Base-by-base conservation (phyloP, 2,329 filamentous ascomycete genomes). In the Stemphylium lycopersici region DNA sequence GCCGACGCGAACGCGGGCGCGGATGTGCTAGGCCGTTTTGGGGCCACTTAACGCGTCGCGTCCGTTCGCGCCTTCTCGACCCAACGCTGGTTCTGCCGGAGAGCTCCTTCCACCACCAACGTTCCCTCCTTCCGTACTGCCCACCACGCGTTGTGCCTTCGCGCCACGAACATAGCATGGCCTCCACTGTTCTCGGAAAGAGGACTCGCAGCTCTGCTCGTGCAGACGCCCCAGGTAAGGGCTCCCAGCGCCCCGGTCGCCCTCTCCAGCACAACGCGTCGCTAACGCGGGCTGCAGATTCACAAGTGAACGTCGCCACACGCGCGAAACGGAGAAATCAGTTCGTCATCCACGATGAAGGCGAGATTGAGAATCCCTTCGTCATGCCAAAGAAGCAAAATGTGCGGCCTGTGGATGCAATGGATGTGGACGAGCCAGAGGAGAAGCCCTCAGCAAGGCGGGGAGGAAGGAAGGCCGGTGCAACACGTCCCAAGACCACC, bases 331-430 rank as follows among this genome's bases (percentile, higher is more conserved):
- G 77, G 55, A 71, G 73, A 72, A 70, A 78, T 40, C 77, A 74
- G 62, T 77, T 76, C 68, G 79, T 77, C 5, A 75, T 77, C 37
- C 64, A 77, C 24, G 80, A 84, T 66, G 86, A 88, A 62, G 84
- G 90, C 63, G 89, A 92, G 74, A 90, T 91, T 62, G 79, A 83
- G 58, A 86, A 89, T 52, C 84, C 84, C 2, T 81, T 84, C 54
- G 62, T 79, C 45, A 76, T 72, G 6, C 74, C 69, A 8, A 71
- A 65, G 16, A 72, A 68, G 52, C 63, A 71, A 55, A 59, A 59
- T 61, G 56, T 52, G 59, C 73, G 68, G 55, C 70, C 79, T 68
- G 76, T 71, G 58, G 71, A 77, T 57, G 70, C 72, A 48, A 77
- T 79, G 70, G 76, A 80, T 31, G 74, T 83, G 58, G 78, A 81